These are phyloP conservation scores for Microcyclospora pomicola DNA, from an alignment of 2,329 filamentous ascomycete species.

Conservation along the genomic window DNA sequence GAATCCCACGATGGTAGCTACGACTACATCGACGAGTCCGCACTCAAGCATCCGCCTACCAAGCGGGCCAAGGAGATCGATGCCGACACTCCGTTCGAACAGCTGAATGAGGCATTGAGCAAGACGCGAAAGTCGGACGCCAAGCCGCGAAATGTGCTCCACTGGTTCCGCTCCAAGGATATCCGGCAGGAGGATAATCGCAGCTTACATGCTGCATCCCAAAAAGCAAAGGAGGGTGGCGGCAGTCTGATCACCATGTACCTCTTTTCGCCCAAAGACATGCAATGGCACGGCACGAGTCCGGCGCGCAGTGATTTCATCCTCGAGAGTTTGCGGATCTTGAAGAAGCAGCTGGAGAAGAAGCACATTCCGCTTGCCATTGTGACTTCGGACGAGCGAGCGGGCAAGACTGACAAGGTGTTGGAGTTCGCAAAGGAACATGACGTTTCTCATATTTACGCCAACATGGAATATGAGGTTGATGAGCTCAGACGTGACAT, in stretches of 20 bases:
- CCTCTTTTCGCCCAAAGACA: constrained; percentile 33
- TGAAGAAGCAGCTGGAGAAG: constrained; percentile 34
- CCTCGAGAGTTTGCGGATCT: constrained; percentile 28
- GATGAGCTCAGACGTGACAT: constrained; percentile 59
- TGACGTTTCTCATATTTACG: constrained; percentile 33
- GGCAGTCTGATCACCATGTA: constrained; percentile 33
- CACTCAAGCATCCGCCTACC: constrained; percentile 30
- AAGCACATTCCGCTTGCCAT: constrained; percentile 37
- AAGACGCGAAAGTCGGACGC: constrained; percentile 25
- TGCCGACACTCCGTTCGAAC: constrained; percentile 29
- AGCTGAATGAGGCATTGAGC: constrained; percentile 27
- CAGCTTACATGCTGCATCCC: constrained; percentile 32
- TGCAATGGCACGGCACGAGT: constrained; percentile 38
- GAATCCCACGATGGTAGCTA: constrained; percentile 2
- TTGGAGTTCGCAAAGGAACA: constrained; percentile 32
- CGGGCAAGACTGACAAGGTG: constrained; percentile 29
- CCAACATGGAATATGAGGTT: constrained; percentile 71
- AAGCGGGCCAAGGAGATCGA: constrained; percentile 39
- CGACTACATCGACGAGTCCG: constrained; percentile 8
- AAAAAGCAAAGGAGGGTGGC: constrained; percentile 31
- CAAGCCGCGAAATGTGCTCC: constrained; percentile 29
- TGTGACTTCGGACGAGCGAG: constrained; percentile 29
- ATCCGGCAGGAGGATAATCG: constrained; percentile 37
- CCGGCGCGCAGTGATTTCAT: constrained; percentile 37
- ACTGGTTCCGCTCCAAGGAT: constrained; percentile 41